phyloP scores from a whole-genome alignment of 75 land plant species.

The Sequoia sempervirens region DNA sequence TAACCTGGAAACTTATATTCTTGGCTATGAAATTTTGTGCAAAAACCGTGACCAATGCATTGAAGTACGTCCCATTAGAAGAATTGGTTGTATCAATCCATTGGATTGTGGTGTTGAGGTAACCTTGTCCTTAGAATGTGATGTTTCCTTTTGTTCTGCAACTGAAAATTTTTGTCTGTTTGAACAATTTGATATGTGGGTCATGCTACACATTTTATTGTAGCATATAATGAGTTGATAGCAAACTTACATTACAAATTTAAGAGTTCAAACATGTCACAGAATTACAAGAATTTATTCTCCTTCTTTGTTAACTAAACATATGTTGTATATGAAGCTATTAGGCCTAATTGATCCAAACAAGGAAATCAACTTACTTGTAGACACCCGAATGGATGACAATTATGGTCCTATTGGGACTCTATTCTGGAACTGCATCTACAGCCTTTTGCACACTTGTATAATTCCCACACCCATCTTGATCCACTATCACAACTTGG shows the following conservation, averaged over 20 bases:
- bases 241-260: not conserved
- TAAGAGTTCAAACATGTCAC: not conserved
- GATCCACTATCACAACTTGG: constrained; percentile 38
- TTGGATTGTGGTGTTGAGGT: constrained; percentile 39
- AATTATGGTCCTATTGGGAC: constrained; percentile 45
- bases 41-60: constrained; percentile 34
- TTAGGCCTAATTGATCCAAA: not conserved
- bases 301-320: not conserved
- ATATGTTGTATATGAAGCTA: not conserved
- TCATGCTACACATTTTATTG: not conserved
- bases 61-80: constrained; percentile 31
- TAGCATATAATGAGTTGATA: not conserved
- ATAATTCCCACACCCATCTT: constrained; percentile 52
- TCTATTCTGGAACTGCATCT: constrained; percentile 61
- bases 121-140: constrained; percentile 69
- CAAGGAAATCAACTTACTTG: constrained; percentile 26
- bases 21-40: constrained; percentile 49
- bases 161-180: constrained; percentile 76
- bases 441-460: constrained; percentile 75
- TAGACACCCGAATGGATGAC: constrained; percentile 61
- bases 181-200: not conserved
- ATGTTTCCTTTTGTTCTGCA: constrained; percentile 47
- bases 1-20: constrained; percentile 57
- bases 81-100: constrained; percentile 50
- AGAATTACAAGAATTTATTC: not conserved